Conservation (phyloP, 2,329 filamentous ascomycete species). For the Microdochium bolleyi region DNA sequence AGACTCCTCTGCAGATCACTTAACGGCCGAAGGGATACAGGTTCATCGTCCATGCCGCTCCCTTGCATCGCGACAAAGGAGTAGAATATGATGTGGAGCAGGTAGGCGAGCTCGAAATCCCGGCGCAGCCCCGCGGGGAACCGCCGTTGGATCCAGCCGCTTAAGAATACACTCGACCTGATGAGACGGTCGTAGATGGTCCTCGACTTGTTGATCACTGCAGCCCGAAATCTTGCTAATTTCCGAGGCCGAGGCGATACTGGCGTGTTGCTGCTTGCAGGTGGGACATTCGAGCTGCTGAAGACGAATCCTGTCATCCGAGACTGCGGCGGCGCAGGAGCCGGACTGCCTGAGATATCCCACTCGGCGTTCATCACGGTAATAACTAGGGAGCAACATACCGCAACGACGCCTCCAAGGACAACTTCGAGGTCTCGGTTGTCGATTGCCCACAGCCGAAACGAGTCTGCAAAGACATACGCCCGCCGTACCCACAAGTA, state of each 20-base stretch:
- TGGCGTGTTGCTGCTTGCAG: background rate
- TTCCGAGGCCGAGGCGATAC: background rate
- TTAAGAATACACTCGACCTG: background rate
- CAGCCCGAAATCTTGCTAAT: background rate
- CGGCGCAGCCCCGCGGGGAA: background rate
- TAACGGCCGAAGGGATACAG: background rate
- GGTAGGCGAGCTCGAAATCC: background rate
- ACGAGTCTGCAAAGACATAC: background rate
- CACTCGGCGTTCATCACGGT: background rate
- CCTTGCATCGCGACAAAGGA: background rate
- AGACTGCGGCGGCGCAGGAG: background rate
- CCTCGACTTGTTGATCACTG: background rate
- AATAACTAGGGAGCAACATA: background rate
- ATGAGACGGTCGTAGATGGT: background rate
- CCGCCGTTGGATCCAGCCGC: background rate
- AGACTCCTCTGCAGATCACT: background rate
- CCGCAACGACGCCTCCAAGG: background rate
- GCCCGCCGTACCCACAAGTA: background rate
- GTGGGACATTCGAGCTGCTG: background rate
- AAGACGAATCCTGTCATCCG: background rate
- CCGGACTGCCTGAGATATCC: background rate
- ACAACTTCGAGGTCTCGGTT: background rate
- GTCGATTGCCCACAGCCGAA: background rate
- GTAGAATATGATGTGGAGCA: background rate
- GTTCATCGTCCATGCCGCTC: background rate